Evolutionary conservation across 805 yeast species (phyloP).

Genomic region (Barnettozyma botsteinii): DNA sequence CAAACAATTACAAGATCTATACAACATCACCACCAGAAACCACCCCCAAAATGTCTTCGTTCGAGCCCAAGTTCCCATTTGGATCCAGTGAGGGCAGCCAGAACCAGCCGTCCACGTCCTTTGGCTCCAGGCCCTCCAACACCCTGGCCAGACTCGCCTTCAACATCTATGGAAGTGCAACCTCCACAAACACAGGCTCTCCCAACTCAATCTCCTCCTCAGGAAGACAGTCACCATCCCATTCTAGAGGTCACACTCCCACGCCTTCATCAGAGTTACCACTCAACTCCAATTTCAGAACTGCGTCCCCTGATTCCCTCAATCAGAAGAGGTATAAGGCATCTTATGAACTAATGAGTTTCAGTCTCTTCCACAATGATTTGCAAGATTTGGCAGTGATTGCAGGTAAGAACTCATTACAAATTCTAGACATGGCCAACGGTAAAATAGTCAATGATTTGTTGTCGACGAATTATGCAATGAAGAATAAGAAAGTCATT

Average conservation of each 20-base stretch:
- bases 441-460: constrained; percentile 33
- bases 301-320: not conserved
- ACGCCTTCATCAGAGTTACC: constrained; percentile 2
- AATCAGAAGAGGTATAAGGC: constrained; percentile 26
- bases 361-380: constrained; percentile 18
- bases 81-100: not conserved
- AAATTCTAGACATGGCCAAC: constrained; percentile 31
- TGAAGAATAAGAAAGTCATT: constrained; percentile 30
- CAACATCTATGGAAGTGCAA: constrained; percentile 41
- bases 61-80: not conserved
- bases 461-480: constrained; percentile 21
- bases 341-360: constrained; percentile 27
- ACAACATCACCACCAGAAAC: no score
- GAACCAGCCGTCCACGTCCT: no score
- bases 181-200: constrained; percentile 13
- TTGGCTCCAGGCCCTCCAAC: constrained; percentile 22
- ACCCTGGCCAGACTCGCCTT: constrained; percentile 50
- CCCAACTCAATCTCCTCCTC: constrained; percentile 7
- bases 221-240: constrained; percentile 4
- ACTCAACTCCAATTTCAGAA: not conserved
- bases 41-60: not conserved
- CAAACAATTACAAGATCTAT: no score
- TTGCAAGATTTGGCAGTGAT: constrained; percentile 27
- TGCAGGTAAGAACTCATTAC: constrained; percentile 39
- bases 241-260: constrained; percentile 6